Conservation (phyloP, 129 eudicot species). For the Helianthus annuus region HanXRQr2.0-SUNRISE NC_035449.2:193722561-193723060, state of each 20-base stretch:
- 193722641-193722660: not conserved
- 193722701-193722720: conserved; percentile 65
- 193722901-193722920: conserved; percentile 50
- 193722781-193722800: conserved; percentile 69
- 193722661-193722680: not conserved
- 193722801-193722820: conserved; percentile 54
- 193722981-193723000: no score
- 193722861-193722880: conserved; percentile 96
- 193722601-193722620: conserved; percentile 1
- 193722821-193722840: conserved; percentile 76
- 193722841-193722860: conserved; percentile 94
- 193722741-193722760: conserved; percentile 74
- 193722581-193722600: conserved; percentile 93
- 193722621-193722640: not conserved
- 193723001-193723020: no score
- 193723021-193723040: no score
- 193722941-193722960: no score
- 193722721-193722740: conserved; percentile 57
- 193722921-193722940: no score
- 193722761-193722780: conserved; percentile 74
- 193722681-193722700: conserved; percentile 14
- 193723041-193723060: no score
- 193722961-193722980: no score
- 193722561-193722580: conserved; percentile 96
- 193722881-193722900: conserved; percentile 77